phyloP scores from a whole-genome alignment of 257 asterid species.

The Fraxinus pennsylvanica region DNA sequence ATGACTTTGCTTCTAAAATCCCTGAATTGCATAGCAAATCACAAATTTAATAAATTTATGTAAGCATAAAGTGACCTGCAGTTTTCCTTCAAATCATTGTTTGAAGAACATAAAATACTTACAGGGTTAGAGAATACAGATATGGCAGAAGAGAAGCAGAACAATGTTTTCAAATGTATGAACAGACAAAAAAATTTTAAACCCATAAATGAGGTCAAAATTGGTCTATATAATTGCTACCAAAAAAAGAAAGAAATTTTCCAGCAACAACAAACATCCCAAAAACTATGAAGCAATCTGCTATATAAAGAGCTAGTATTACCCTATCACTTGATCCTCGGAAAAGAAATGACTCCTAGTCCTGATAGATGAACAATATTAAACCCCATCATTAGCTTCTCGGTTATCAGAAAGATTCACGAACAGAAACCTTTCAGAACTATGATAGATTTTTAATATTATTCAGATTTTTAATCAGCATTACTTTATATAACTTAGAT shows the following conservation, averaged over 20 bases:
- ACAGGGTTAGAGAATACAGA: background rate
- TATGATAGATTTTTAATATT: background rate
- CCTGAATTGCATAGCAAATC: constrained; percentile 9
- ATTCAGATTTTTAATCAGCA: constrained; percentile 2
- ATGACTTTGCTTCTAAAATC: constrained; percentile 1
- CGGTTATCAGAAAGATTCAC: background rate
- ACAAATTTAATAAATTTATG: background rate
- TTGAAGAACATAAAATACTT: background rate
- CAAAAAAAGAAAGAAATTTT: background rate
- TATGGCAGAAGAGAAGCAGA: constrained; percentile 11
- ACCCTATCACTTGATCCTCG: background rate
- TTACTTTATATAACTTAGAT: constrained; percentile 9
- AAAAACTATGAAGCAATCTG: constrained; percentile 3
- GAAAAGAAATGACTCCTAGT: constrained; percentile 7
- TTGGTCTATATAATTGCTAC: constrained; percentile 13
- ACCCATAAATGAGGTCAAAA: background rate
- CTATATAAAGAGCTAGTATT: constrained; percentile 3
- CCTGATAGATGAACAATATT: background rate
- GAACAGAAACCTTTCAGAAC: background rate
- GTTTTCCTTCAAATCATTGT: constrained; percentile 14
- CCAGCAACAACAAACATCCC: background rate
- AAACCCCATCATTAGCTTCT: background rate
- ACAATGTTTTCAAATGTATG: constrained; percentile 1
- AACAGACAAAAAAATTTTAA: background rate
- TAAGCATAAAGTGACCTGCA: constrained; percentile 4